phyloP scores from a whole-genome alignment of 352 stramenopile genomes.

The Pythium pyrilobum region DNA sequence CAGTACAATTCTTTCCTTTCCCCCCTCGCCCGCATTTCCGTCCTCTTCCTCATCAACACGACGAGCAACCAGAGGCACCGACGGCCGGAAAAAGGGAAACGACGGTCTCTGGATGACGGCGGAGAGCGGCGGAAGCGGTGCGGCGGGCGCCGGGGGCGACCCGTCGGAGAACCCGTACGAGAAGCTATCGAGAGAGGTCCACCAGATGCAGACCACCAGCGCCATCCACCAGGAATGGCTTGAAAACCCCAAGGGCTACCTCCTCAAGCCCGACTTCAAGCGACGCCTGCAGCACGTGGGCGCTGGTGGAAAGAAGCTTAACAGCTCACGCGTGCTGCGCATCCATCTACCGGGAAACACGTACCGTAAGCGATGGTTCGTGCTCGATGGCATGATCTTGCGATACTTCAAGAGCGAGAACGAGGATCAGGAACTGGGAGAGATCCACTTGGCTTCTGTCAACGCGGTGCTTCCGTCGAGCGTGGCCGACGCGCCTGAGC shows the following conservation, averaged over 20 bases:
- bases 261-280: conserved; percentile 89
- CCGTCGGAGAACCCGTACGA: conserved; percentile 82
- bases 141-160: conserved; percentile 15
- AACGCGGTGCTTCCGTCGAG: conserved; percentile 86
- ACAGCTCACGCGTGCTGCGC: conserved; percentile 66
- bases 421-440: conserved; percentile 86
- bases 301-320: conserved; percentile 82
- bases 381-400: conserved; percentile 86
- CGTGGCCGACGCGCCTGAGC: conserved; percentile 79
- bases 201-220: conserved; percentile 87
- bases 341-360: conserved; percentile 76
- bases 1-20: too few relatives aligned
- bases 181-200: conserved; percentile 85
- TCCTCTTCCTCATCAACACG: neutral
- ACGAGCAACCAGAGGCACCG: too few relatives aligned
- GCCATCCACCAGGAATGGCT: conserved; percentile 88
- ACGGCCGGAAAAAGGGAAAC: neutral
- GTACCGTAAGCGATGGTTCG: conserved; percentile 83
- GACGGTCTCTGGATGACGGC: neutral
- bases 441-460: conserved; percentile 82
- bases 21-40: neutral
- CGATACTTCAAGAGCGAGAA: conserved; percentile 84
- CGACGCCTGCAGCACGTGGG: conserved; percentile 81
- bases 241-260: conserved; percentile 84
- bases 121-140: neutral